Evolutionary conservation across 2,329 filamentous ascomycete species (phyloP), one percentile per base, ranked within the genome.

Genomic region (Moelleriella libera): DNA sequence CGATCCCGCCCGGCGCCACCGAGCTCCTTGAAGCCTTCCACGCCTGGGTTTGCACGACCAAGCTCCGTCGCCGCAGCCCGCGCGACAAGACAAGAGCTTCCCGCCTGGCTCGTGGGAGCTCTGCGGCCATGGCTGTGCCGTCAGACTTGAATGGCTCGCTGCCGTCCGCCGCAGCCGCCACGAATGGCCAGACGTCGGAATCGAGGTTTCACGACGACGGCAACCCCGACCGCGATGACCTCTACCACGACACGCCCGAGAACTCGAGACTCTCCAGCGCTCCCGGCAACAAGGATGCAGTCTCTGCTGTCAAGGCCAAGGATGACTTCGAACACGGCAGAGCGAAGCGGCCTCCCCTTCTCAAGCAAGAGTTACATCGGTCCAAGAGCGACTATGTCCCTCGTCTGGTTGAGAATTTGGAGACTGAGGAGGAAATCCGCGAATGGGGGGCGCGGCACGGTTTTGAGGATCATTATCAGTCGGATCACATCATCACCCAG

Each of bases 391-490:
- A 80, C 54, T 72, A 69, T 55, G 67, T 63, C 30, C 61, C 68
- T 42, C 68, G 67, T 30, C 60, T 65, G 39, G 64, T 67, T 29
- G 60, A 68, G 12, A 64, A 69, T 14, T 51, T 62, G 41, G 68
- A 70, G 41, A 59, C 63, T 45, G 55, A 60, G 30, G 69, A 73
- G 4, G 70, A 73, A 41, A 62, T 71, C 32, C 64, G 67, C 42
- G 70, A 73, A 54, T 76, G 73, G 71, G 75, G 76, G 6, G 74
- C 74, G 63, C 78, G 89, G 45, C 89, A 96, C 68, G 89, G 89
- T 44, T 96, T 92, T 70, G 88, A 94, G 60, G 85, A 89, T 55
- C 88, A 95, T 63, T 88, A 94, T 62, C 85, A 88, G 60, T 94
- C 85, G 5, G 85, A 88, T 55, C 88, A 95, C 60, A 89, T 94